Evolutionary conservation across 2,329 filamentous ascomycete species (phyloP).

Genomic region (Xenoacremonium recifei): DNA sequence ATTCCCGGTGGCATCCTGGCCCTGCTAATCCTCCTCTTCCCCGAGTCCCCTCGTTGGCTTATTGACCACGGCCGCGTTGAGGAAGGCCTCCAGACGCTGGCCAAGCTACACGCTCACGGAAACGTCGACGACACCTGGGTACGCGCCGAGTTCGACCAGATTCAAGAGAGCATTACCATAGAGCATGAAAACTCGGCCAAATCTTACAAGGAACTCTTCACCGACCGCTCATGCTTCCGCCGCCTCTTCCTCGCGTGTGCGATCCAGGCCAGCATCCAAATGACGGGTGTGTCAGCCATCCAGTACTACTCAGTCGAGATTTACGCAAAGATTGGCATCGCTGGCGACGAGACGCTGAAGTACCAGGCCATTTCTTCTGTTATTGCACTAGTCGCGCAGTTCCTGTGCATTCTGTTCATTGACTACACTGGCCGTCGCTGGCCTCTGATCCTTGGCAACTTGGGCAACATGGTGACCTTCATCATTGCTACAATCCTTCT

Average conservation of each 20-base stretch:
- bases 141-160: constrained; percentile 68
- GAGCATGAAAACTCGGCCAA: constrained; percentile 70
- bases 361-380: constrained; percentile 76
- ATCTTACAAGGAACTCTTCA: constrained; percentile 69
- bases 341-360: constrained; percentile 61
- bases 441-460: constrained; percentile 70
- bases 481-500: constrained; percentile 60
- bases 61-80: constrained; percentile 68
- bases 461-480: constrained; percentile 70
- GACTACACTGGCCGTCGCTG: constrained; percentile 70
- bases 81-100: constrained; percentile 64
- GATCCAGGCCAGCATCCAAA: constrained; percentile 70
- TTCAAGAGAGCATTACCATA: constrained; percentile 61
- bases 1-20: constrained; percentile 65
- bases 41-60: constrained; percentile 72
- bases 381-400: constrained; percentile 67
- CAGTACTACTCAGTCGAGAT: constrained; percentile 72
- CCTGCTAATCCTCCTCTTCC: constrained; percentile 65
- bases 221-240: constrained; percentile 60
- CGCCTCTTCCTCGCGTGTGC: constrained; percentile 68
- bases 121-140: constrained; percentile 67
- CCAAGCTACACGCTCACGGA: constrained; percentile 68
- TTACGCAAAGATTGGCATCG: constrained; percentile 68
- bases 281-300: constrained; percentile 74
- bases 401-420: constrained; percentile 65